phyloP scores from a whole-genome alignment of 2,329 filamentous ascomycete species.

The Cordyceps pruinosa region DNA sequence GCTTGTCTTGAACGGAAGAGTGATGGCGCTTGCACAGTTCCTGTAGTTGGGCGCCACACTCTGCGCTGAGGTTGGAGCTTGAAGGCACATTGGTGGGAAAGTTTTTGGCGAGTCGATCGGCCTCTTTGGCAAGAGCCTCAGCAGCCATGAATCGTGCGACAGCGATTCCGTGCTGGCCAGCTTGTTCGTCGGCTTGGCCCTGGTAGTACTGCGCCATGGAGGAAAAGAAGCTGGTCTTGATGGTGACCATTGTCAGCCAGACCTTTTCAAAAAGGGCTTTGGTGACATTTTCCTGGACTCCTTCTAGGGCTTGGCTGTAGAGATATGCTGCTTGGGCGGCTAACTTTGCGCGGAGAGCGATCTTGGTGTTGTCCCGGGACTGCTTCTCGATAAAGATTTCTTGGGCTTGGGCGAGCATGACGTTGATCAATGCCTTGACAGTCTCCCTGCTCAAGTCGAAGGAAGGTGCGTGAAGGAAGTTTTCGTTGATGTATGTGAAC shows the following conservation, averaged over 20 bases:
- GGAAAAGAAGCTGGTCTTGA: constrained; percentile 74
- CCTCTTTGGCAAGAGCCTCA: constrained; percentile 71
- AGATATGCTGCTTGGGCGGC: constrained; percentile 85
- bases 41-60: constrained; percentile 66
- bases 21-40: constrained; percentile 81
- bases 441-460: constrained; percentile 94
- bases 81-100: constrained; percentile 76
- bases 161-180: constrained; percentile 76
- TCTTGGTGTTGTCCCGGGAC: constrained; percentile 85
- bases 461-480: constrained; percentile 94
- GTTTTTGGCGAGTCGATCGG: constrained; percentile 64
- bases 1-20: constrained; percentile 71
- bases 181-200: constrained; percentile 82
- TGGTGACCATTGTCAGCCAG: constrained; percentile 77
- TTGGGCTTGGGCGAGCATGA: constrained; percentile 93
- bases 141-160: constrained; percentile 78
- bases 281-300: constrained; percentile 84
- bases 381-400: constrained; percentile 98
- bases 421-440: constrained; percentile 84
- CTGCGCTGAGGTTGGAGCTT: constrained; percentile 75
- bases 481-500: constrained; percentile 99
- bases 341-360: constrained; percentile 83
- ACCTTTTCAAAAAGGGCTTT: constrained; percentile 91
- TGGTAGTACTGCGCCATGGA: constrained; percentile 93
- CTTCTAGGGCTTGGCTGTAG: constrained; percentile 81